Base-by-base conservation (phyloP, 2,329 filamentous ascomycete genomes). In the Cytospora chrysosperma region DNA sequence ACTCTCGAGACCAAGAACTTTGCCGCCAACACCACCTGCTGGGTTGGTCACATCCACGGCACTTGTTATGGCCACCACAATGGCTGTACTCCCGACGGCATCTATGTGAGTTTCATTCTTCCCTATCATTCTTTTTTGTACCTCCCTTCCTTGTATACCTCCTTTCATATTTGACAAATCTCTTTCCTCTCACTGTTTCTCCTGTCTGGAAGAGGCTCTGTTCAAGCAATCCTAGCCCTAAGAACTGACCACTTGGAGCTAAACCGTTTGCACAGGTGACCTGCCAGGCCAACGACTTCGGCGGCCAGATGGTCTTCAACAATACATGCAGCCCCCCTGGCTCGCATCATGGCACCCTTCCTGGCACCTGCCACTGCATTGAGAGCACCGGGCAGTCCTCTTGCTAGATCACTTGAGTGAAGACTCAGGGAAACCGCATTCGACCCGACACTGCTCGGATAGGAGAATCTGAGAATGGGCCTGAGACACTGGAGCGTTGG, bases 1-100 rank as follows among this genome's bases (percentile, higher is more conserved):
- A 21, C 40, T 15, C 53, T 56, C 17, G 53, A 56, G 30, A 6
- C 4, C 53, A 27, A 40, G 21, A n/a, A 24, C 21, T 5, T 10
- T 28, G 10, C 24, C 49, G 28, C 49, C 37, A 61, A 61, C 37
- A 34, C 27, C 12, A 61, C 58, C 37, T 61, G 58, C 51, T 61
- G 58, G 58, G n/a, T 27, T 6, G 58, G 58, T 5, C 26, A 47
- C 34, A 54, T 61, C 17, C 43, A 49, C 28, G 34, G 50, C 3
- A 27, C n/a, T 10, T 61, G 58, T 21, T 55, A 61, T 24, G 37
- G 21, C 34, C 58, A 61, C 21, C 27, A 40, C 15, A 49, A 26
- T 12, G 58, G 58, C 9, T 61, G 58, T 19, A 13, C 51, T n/a
- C 21, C 5, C 2, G 15, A 12, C 13, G 58, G 58, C 30, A 24